Conservation (phyloP, 345 rosid species). For the Populus nigra region DNA sequence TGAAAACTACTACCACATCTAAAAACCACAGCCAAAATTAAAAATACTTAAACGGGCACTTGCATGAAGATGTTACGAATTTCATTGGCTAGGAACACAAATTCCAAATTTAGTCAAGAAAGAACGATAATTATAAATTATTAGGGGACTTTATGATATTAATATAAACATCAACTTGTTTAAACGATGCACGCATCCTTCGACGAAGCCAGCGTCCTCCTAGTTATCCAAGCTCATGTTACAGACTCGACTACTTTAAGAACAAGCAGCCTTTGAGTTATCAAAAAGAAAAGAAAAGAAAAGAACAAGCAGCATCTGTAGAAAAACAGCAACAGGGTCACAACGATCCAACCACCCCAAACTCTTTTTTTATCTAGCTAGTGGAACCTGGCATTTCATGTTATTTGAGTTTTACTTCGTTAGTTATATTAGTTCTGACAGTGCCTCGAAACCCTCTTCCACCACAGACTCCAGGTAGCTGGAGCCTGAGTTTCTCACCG, state of each 20-base stretch:
- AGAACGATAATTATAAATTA: no score
- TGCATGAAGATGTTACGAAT: no score
- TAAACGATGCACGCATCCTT: neutral
- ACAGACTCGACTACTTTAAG: neutral
- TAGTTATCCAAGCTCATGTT: neutral
- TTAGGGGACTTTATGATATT: no score
- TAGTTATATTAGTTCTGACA: slow-evolving; percentile 23
- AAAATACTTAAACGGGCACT: no score
- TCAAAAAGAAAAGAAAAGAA: neutral
- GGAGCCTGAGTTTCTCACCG: slow-evolving; percentile 50
- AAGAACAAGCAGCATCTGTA: neutral
- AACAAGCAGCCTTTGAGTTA: neutral
- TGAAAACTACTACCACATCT: no score
- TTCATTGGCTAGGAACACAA: no score
- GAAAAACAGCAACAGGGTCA: neutral
- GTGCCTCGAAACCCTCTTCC: slow-evolving; percentile 44
- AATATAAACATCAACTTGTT: no score
- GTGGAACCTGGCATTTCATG: neutral
- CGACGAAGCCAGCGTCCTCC: neutral
- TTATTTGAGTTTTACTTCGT: neutral
- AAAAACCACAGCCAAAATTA: no score
- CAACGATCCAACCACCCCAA: neutral
- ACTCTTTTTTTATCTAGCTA: neutral
- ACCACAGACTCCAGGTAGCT: slow-evolving; percentile 37
- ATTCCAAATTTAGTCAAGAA: neutral